These are phyloP conservation scores for Pythium utonaiense DNA, from an alignment of 352 stramenopile genomes.

Conservation along the genomic window DNA sequence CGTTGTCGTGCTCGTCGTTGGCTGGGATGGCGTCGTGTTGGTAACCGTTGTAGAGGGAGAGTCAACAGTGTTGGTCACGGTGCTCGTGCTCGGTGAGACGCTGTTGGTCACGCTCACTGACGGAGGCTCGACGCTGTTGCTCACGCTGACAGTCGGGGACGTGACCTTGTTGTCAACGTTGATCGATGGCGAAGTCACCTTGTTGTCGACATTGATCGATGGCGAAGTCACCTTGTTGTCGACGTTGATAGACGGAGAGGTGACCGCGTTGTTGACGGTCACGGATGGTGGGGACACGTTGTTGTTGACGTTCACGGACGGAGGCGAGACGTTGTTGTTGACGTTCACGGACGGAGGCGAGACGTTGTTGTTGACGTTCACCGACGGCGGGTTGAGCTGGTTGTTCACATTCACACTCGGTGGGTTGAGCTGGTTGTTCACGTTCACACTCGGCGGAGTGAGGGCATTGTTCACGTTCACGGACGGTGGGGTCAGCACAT, in stretches of 20 bases:
- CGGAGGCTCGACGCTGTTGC: neutral
- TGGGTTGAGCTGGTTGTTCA: neutral
- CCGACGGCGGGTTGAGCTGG: neutral
- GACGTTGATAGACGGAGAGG: neutral
- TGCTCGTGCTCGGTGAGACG: neutral
- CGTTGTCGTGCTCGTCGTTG: neutral
- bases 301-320: constrained; percentile 1
- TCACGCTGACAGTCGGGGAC: neutral
- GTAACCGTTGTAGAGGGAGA: neutral
- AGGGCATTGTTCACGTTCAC: constrained; percentile 4
- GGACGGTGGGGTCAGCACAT: neutral
- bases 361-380: neutral
- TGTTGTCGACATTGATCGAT: neutral
- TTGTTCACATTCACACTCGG: constrained; percentile 1
- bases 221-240: neutral
- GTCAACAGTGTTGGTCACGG: neutral
- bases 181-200: neutral
- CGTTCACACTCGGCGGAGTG: neutral
- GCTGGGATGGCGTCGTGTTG: neutral
- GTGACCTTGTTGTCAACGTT: neutral
- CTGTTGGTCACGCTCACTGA: neutral
- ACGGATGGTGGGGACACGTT: neutral
- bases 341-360: constrained; percentile 6
- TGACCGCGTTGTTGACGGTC: neutral
- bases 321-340: constrained; percentile 5